A percentile compares a stretch with the other conserved stretches of the same genome.
Evolutionary conservation across 1,284 basidiomycete species (phyloP).

Genomic region (Ceratobasidium sp.): DNA sequence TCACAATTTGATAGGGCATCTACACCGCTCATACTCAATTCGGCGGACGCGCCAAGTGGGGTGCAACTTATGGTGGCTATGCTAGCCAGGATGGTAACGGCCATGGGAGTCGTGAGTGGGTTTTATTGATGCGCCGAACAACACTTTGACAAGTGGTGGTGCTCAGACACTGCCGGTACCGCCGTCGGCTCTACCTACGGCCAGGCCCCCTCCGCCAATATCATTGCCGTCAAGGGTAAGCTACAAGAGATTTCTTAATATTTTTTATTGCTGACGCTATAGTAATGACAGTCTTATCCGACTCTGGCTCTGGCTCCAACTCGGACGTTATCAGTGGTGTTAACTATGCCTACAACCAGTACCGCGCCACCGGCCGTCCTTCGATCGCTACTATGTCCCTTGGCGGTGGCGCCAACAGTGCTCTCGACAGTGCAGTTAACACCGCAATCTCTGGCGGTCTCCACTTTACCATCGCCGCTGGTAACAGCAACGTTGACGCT

Average conservation of each 20-base stretch:
- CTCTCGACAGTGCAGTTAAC: slow-evolving; percentile 48
- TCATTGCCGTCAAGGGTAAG: slow-evolving; percentile 89
- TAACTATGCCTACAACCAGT: slow-evolving; percentile 81
- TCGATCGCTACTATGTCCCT: slow-evolving; percentile 49
- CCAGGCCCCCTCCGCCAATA: slow-evolving; percentile 93
- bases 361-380: slow-evolving; percentile 27
- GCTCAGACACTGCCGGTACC: slow-evolving; percentile 57
- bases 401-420: slow-evolving; percentile 40
- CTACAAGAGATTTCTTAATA: neutral
- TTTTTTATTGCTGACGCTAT: neutral
- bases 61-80: slow-evolving; percentile 63
- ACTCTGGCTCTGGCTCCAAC: slow-evolving; percentile 94
- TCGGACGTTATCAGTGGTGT: slow-evolving; percentile 88
- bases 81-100: slow-evolving; percentile 46
- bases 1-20: slow-evolving; percentile 58
- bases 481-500: slow-evolving; percentile 72
- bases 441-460: slow-evolving; percentile 81
- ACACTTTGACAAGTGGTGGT: neutral
- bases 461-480: slow-evolving; percentile 96
- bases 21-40: slow-evolving; percentile 71
- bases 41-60: slow-evolving; percentile 68
- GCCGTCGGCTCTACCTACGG: slow-evolving; percentile 78
- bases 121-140: neutral
- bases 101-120: slow-evolving; percentile 46
- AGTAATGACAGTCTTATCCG: slow-evolving; percentile 76